Evolutionary conservation across 1,284 basidiomycete genomes (phyloP).

Genomic region (Cryptococcus floricola): DNA sequence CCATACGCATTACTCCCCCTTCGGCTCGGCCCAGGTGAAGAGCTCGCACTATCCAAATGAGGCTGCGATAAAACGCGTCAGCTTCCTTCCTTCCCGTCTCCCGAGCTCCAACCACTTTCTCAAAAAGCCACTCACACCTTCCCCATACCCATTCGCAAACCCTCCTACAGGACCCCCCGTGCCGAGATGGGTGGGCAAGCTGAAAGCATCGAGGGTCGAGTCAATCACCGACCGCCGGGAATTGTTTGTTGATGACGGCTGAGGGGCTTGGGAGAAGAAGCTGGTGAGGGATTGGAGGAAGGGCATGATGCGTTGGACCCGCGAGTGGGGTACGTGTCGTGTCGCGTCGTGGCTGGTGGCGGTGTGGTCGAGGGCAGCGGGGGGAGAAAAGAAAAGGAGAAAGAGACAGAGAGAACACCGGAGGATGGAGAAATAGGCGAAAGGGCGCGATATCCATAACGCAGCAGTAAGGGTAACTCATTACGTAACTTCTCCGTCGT

Average conservation of each 20-base stretch:
- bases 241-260: conserved; percentile 17
- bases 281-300: conserved; percentile 37
- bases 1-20: conserved; percentile 20
- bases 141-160: conserved; percentile 8
- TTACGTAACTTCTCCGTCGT: too few species aligned
- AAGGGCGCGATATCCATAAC: not conserved
- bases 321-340: too few species aligned
- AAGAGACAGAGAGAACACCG: not conserved
- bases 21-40: conserved; percentile 37
- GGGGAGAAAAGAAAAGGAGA: not conserved
- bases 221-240: conserved; percentile 28
- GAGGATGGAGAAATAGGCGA: not conserved
- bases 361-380: not conserved
- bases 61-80: not conserved
- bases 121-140: conserved; percentile 10
- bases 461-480: too few species aligned
- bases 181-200: conserved; percentile 18
- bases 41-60: conserved; percentile 21
- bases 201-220: conserved; percentile 39
- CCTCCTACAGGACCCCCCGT: conserved; percentile 10
- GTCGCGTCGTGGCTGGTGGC: too few species aligned
- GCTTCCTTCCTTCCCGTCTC: not conserved
- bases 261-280: conserved; percentile 23
- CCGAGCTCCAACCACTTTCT: not conserved
- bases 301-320: conserved; percentile 25